These are phyloP conservation scores for Halocafeteria seosinensis DNA, from an alignment of 108 stramenopile genomes.

Conservation along the genomic window DNA sequence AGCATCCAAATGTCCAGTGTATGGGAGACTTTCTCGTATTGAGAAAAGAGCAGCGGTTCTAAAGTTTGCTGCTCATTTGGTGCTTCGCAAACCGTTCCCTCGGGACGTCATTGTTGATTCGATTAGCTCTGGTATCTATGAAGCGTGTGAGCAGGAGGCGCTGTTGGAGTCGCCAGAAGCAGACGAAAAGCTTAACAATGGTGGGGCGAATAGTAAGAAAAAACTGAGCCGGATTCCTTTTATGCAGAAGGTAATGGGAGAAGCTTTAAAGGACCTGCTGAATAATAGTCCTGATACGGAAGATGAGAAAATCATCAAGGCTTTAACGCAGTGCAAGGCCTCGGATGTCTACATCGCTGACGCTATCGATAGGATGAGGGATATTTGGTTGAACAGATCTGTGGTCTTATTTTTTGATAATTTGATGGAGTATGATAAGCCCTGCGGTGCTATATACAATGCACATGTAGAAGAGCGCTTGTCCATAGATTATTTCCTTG, in stretches of 20 bases:
- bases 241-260: conserved; percentile 5
- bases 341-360: neutral
- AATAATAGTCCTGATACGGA: neutral
- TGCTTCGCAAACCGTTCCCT: neutral
- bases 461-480: neutral
- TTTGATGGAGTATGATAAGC: neutral
- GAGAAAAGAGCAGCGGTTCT: neutral
- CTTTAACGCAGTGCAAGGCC: neutral
- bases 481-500: neutral
- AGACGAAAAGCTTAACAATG: too few relatives aligned
- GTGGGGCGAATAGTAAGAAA: neutral
- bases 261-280: neutral
- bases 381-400: neutral
- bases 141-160: conserved; percentile 7
- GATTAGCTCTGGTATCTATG: neutral
- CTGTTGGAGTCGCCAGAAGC: neutral
- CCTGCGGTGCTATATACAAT: neutral
- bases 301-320: neutral
- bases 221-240: neutral
- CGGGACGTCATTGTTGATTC: conserved; percentile 3
- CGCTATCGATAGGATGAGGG: conserved; percentile 1
- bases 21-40: neutral
- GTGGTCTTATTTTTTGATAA: neutral
- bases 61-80: neutral
- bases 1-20: neutral